Percentiles rank a stretch among this genome's conserved stretches.
Conservation (phyloP, 1,284 basidiomycete genomes). For the Chiua sp. region DNA sequence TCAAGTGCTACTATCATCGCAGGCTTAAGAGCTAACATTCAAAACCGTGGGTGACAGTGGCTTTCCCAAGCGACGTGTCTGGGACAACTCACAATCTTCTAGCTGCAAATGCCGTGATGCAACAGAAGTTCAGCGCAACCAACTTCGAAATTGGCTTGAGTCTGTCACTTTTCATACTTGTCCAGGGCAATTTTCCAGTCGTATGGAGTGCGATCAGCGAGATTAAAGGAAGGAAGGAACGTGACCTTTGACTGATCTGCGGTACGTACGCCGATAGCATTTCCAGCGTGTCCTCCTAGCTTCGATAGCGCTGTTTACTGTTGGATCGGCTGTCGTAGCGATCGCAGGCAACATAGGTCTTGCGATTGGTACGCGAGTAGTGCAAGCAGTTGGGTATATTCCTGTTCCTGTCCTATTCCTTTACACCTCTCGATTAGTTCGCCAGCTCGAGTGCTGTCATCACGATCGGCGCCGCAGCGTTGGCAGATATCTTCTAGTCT, state of each 20-base stretch:
- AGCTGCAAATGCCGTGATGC: slow-evolving; percentile 76
- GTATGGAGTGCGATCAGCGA: slow-evolving; percentile 80
- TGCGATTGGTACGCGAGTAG: slow-evolving; percentile 74
- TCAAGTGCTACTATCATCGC: slow-evolving; percentile 73
- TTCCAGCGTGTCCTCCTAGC: slow-evolving; percentile 67
- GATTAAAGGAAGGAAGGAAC: slow-evolving; percentile 81
- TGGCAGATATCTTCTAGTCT: slow-evolving; percentile 80
- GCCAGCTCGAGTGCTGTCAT: slow-evolving; percentile 77
- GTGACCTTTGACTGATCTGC: neutral
- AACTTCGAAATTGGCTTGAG: slow-evolving; percentile 75
- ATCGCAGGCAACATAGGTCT: slow-evolving; percentile 64
- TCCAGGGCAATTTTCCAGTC: slow-evolving; percentile 71
- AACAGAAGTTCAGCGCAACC: slow-evolving; percentile 68
- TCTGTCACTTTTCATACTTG: slow-evolving; percentile 78
- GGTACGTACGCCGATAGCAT: neutral
- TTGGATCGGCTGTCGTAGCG: slow-evolving; percentile 70
- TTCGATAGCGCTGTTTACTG: slow-evolving; percentile 63
- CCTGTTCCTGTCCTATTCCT: neutral
- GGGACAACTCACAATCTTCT: slow-evolving; percentile 68
- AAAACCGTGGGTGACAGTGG: slow-evolving; percentile 44
- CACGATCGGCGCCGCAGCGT: slow-evolving; percentile 79
- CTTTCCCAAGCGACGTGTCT: neutral
- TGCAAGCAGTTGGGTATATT: slow-evolving; percentile 67
- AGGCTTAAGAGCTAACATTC: slow-evolving; percentile 71
- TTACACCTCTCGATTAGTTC: neutral